Conservation (phyloP, 192 early-diverging fungal species). For the Radiomyces spectabilis region DNA sequence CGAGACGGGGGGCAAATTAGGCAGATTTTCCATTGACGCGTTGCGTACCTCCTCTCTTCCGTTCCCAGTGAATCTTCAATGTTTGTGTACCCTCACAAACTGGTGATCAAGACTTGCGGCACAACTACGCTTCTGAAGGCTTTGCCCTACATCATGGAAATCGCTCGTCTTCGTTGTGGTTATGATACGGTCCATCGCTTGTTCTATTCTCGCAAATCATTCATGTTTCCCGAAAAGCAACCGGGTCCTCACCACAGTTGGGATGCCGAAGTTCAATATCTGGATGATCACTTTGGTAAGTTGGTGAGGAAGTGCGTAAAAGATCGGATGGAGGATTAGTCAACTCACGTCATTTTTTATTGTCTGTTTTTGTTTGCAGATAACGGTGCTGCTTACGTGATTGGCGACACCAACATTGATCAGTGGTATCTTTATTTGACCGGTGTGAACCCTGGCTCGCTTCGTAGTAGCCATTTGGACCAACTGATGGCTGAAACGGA, state of each 20-base stretch:
- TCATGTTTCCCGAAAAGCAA: slow-evolving; percentile 94
- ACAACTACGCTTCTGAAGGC: slow-evolving; percentile 91
- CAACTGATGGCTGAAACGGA: slow-evolving; percentile 10
- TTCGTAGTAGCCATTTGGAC: slow-evolving; percentile 1
- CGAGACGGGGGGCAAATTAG: too few relatives aligned
- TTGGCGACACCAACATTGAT: slow-evolving; percentile 91
- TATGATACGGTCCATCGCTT: slow-evolving; percentile 66
- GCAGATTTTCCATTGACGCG: neutral
- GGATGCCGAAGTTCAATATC: slow-evolving; percentile 80
- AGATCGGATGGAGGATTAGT: neutral
- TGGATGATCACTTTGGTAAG: slow-evolving; percentile 59
- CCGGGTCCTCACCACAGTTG: slow-evolving; percentile 82
- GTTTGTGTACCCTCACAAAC: slow-evolving; percentile 94
- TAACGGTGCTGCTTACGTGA: slow-evolving; percentile 76
- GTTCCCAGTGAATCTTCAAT: slow-evolving; percentile 84
- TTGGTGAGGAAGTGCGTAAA: neutral
- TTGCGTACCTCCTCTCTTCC: neutral
- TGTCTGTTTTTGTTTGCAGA: slow-evolving; percentile 23
- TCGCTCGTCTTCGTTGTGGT: slow-evolving; percentile 60
- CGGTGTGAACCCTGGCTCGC: slow-evolving; percentile 44
- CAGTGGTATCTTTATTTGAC: slow-evolving; percentile 95
- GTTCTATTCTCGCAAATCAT: slow-evolving; percentile 95
- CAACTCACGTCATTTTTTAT: neutral
- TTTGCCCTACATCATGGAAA: slow-evolving; percentile 77
- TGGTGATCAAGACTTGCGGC: slow-evolving; percentile 97